Percentiles rank a stretch among this genome's conserved stretches.
Conservation (phyloP, 192 early-diverging fungal species). For the Coemansia guatemalensis region DNA sequence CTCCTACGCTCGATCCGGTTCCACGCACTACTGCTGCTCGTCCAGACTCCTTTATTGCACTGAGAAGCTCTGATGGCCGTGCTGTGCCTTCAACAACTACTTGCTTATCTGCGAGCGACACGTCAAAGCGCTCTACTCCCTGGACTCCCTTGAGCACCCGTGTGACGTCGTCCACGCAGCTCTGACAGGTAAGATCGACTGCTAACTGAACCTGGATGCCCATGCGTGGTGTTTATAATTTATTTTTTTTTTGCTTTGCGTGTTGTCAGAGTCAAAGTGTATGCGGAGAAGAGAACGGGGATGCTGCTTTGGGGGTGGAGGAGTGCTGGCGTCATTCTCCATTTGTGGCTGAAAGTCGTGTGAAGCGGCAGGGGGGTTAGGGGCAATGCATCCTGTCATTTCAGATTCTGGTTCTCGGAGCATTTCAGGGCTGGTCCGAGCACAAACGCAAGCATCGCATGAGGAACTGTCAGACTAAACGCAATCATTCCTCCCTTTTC, state of each 20-base stretch:
- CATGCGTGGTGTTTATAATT: slow-evolving; percentile 12
- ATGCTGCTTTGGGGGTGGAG: not conserved
- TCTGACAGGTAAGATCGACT: slow-evolving; percentile 83
- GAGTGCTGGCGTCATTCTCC: too few relatives aligned
- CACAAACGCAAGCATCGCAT: too few relatives aligned
- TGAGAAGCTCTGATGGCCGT: slow-evolving; percentile 57
- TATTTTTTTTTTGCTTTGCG: not conserved
- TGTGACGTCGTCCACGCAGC: slow-evolving; percentile 69
- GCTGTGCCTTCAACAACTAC: slow-evolving; percentile 71
- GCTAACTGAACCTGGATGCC: slow-evolving; percentile 72
- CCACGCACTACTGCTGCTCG: slow-evolving; percentile 77
- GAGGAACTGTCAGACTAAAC: too few relatives aligned
- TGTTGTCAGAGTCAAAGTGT: not conserved
- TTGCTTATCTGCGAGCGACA: slow-evolving; percentile 67
- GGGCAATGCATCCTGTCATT: too few relatives aligned
- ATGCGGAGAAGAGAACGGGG: not conserved
- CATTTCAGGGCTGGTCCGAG: too few relatives aligned
- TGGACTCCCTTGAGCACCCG: slow-evolving; percentile 56
- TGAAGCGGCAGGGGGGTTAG: too few relatives aligned
- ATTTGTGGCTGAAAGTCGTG: too few relatives aligned
- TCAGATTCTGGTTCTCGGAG: too few relatives aligned
- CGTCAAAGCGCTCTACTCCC: slow-evolving; percentile 64
- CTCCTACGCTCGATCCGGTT: slow-evolving; percentile 57
- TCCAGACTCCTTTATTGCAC: slow-evolving; percentile 68
- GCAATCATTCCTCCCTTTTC: not conserved